Base-by-base conservation (phyloP, 2,329 filamentous ascomycete species). In the Fusarium albosuccineum region DNA sequence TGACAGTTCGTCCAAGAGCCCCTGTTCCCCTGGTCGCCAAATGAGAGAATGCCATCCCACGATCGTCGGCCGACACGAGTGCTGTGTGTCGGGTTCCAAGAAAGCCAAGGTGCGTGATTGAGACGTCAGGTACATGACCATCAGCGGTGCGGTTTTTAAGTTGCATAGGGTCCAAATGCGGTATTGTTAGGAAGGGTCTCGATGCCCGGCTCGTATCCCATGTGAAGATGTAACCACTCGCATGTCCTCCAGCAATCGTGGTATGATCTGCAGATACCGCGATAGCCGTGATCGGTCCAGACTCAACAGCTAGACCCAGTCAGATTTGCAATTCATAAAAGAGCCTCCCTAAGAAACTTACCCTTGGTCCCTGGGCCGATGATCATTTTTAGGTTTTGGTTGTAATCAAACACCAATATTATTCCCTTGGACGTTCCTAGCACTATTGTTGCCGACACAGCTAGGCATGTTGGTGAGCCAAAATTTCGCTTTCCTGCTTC, bases 1-100 rank as follows among this genome's bases (percentile, higher is more conserved):
- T 97, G 46, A 99, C 92, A 1, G 89, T 91, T 59, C 96, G 88
- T 6, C 91, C 94, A 22, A 99, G 86, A 26, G 94, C 87, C 4
- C 96, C 96, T 37, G 97, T 91, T 2, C 96, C 97, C 72, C 97
- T 87, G 9, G 93, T 97, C 9, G 96, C 97, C 9, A 99, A 86
- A 79, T 99, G 97, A 4, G 96, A 97, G 77, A 99, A 99, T 1
- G 96, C 95, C 97, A 99, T 99, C 17, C 97, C 96, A 49, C 89
- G 89, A 73, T 97, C 92, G 78, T 99, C 94, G 3, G 96, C 96
- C 5, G 96, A 99, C 10, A 98, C 94, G 6, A 99, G 84, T 4
- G 97, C 96, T 13, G 96, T 99, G 73, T 96, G 94, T 61, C 97
- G 87, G 4, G 93, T 97, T 8, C 95, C 96, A 6, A 99, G 83